Evolutionary conservation across 2,329 filamentous ascomycete genomes (phyloP), one percentile per base, ranked within the genome.

Genomic region (Colletotrichum siamense): DNA sequence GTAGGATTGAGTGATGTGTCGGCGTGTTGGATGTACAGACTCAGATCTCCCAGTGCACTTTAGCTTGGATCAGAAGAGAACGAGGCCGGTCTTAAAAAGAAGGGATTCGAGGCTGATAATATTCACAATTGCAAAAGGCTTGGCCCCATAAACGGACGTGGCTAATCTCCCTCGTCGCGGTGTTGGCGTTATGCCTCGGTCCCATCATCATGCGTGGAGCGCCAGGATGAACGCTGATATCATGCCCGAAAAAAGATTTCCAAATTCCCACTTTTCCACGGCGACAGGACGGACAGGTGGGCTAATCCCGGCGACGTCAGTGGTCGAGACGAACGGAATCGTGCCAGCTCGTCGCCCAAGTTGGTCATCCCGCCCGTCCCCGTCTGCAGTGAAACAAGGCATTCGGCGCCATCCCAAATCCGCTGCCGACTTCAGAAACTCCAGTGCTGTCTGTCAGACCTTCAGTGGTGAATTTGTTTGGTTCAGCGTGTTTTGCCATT

Each of bases 151-250:
- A 36, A 15, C 59, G 24, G 62, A 61, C 49, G 52, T 72, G 61
- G 63, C 69, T 68, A 65, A 69, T 76, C 52, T 68, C 68, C 65
- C 26, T 72, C 13, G 55, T 49, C 24, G 15, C 28, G 44, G 63
- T 49, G 64, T 69, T 34, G 44, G 64, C 18, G 39, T 61, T 61
- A 76, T 76, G 64, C 73, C 73, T 76, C 73, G 73, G 73, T 65
- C 70, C 64, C 64, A 61, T 76, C 64, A 62, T 73, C 57, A 73
- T 76, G 73, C 70, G 73, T 73, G 64, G 73, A 76, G 70, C 65
- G 18, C 69, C 32, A 49, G 73, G 70, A 76, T 76, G 22, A 44
- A 73, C 26, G 73, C 73, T 76, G 73, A 69, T 76, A 76, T 76
- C 64, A 73, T 76, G 57, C 32, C 34, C 59, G 44, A 64, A 52